Evolutionary conservation across 108 stramenopile genomes (phyloP), one percentile per base, ranked within the genome.

Genomic region (Nitzschia sp.): DNA sequence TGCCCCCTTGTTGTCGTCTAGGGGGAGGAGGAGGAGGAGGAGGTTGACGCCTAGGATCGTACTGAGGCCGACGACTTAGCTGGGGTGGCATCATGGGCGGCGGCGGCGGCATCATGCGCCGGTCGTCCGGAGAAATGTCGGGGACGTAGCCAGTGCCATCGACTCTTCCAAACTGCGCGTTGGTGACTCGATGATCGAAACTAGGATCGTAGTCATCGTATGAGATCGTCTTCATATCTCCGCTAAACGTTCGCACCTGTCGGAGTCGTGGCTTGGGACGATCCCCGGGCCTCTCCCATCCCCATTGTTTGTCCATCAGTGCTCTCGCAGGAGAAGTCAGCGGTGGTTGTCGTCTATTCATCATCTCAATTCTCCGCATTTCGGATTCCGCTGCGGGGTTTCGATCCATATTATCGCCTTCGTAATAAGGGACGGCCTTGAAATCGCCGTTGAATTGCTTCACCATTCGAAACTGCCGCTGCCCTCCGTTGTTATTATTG

Each of bases 341-440:
- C 4, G 9, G 9, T 50, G 48, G 48, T 4, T 22, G 17, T 50
- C 48, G 4, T 19, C 48, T 11, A 13, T 41, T 9, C 38, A 6
- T 41, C 5, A n/a, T 5, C 19, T 11, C 48, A 50, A 50, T 4
- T n/a, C 4, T 16, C 5, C 48, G 17, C 48, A 50, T 50, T 50
- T 50, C 48, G 8, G 48, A 16, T 19, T 19, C 9, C 13, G 19
- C 19, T 5, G 17, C 48, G 4, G 19, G 9, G 48, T 50, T 50
- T 11, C 19, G 9, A 4, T 4, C 17, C 16, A 21, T 11, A 8
- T 21, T 21, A 22, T 50, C 48, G 48, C 21, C 19, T 50, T 50
- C 48, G 19, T 11, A 50, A n/a, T 50, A 50, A 50, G 48, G 48
- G 5, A 50, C 48, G 13, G 48, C 21, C 48, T 50, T 50, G 48